Evolutionary conservation across 2,329 filamentous ascomycete genomes (phyloP).

Genomic region (Colletotrichum orbiculare): DNA sequence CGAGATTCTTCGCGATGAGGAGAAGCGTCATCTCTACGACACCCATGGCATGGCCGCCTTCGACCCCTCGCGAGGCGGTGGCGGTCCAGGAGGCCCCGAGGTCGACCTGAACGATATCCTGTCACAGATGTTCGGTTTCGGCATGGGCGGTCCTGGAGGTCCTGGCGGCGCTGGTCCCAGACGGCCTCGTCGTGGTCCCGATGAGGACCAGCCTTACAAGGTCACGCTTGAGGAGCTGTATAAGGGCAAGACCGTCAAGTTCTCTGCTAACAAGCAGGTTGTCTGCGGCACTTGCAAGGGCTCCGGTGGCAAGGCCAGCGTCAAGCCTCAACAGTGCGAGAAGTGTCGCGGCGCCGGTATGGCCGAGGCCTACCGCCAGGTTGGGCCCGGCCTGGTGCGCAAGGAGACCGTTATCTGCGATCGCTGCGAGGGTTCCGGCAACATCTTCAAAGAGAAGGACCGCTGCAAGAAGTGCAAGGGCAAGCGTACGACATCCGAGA

Average conservation of each 20-base stretch:
- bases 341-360: constrained; percentile 85
- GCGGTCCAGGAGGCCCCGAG: constrained; percentile 72
- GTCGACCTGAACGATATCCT: constrained; percentile 93
- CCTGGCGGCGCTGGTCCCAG: constrained; percentile 65
- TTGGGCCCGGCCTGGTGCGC: constrained; percentile 88
- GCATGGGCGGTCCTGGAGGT: constrained; percentile 61
- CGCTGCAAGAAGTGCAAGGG: constrained; percentile 99
- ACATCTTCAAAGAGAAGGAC: constrained; percentile 94
- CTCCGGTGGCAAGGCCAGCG: constrained; percentile 89
- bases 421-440: constrained; percentile 86
- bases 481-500: constrained; percentile 84
- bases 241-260: constrained; percentile 98
- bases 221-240: constrained; percentile 95
- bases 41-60: constrained; percentile 96
- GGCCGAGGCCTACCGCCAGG: constrained; percentile 80
- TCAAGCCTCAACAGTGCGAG: constrained; percentile 84
- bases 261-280: constrained; percentile 93
- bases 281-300: constrained; percentile 90
- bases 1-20: constrained; percentile 96
- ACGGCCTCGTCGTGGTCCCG: constrained; percentile 76
- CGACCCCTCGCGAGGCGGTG: constrained; percentile 74
- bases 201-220: constrained; percentile 92
- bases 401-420: constrained; percentile 84
- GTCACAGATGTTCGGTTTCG: constrained; percentile 89
- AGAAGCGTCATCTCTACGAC: constrained; percentile 93